Conservation (phyloP, 148 eudicot species). For the Camellia sinensis region DNA sequence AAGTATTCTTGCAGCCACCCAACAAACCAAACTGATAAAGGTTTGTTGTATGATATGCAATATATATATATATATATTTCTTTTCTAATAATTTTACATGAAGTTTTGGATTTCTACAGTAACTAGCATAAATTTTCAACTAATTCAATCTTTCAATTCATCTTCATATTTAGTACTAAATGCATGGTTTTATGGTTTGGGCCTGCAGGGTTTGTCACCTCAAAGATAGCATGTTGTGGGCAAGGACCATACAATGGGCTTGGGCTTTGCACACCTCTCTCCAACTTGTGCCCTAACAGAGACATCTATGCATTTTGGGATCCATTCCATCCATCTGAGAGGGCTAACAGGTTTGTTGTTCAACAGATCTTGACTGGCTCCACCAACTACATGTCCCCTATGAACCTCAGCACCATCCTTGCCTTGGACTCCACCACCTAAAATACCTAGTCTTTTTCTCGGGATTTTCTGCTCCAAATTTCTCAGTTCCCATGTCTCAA, state of each 20-base stretch:
- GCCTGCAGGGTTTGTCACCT: constrained; percentile 30
- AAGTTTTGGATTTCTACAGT: no score
- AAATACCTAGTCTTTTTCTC: neutral
- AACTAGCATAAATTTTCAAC: neutral
- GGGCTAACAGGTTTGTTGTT: constrained; percentile 33
- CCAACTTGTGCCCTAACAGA: constrained; percentile 41
- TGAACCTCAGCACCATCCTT: constrained; percentile 43
- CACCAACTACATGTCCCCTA: constrained; percentile 28
- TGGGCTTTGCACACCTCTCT: constrained; percentile 36
- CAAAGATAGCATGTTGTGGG: constrained; percentile 41
- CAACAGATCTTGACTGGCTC: constrained; percentile 27
- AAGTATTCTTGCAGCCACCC: no score
- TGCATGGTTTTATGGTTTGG: no score
- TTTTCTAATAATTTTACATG: no score
- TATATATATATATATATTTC: no score
- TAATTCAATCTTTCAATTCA: neutral
- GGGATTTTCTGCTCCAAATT: no score
- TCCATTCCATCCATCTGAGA: constrained; percentile 40
- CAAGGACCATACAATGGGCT: constrained; percentile 45
- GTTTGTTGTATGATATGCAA: no score
- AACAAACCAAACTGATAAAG: no score
- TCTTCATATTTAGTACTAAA: neutral
- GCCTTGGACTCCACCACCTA: constrained; percentile 31
- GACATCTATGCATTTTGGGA: constrained; percentile 40
- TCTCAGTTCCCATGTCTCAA: no score